Base-by-base conservation (phyloP, 2,329 filamentous ascomycete species). In the Cryphonectria japonica region DNA sequence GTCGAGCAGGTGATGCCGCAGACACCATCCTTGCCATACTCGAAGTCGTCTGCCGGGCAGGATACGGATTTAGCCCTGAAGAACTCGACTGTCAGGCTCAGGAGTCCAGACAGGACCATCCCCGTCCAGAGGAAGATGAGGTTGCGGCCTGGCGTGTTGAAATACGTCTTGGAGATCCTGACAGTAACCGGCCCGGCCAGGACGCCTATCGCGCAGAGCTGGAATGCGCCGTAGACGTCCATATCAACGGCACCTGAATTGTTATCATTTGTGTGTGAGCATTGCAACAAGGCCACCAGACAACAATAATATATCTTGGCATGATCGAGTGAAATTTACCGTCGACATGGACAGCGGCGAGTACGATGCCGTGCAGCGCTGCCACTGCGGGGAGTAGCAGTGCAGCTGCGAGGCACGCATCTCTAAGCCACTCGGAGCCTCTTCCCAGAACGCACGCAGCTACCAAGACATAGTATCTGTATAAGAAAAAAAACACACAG, bases 221-320 rank as follows among this genome's bases (percentile, higher is more conserved):
- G 90, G 73, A 92, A 91, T 11, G 89, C 89, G 1, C 90, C 90
- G 70, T 87, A 92, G 3, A 92, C 82, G 74, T 92, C 90, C 85
- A 92, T 87, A 75, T 92, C 90, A 19, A 91, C 85, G 19, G 87
- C 89, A 67, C 81, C 89, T 91, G 70, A 34, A 71, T 0, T 59
- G n/a, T 43, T 19, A 1, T 8, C 22, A n/a, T 50, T 7, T n/a
- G 7, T n/a, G 22, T 52, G 39, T 64, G 41, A 64, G 59, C 11
- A 11, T 3, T 2, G 14, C 1, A 34, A 3, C 2, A 11, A 43
- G n/a, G 32, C 11, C 5, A 16, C 39, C 29, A 39, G 9, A 41
- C 2, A 6, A 5, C 34, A 22, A 19, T 26, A 1, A 22, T 16
- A 14, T 26, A 39, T 39, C 7, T 34, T 13, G 50, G 37, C 29